Conservation (phyloP, 805 yeast species). For the Suhomyces tanzawaensis region DNA sequence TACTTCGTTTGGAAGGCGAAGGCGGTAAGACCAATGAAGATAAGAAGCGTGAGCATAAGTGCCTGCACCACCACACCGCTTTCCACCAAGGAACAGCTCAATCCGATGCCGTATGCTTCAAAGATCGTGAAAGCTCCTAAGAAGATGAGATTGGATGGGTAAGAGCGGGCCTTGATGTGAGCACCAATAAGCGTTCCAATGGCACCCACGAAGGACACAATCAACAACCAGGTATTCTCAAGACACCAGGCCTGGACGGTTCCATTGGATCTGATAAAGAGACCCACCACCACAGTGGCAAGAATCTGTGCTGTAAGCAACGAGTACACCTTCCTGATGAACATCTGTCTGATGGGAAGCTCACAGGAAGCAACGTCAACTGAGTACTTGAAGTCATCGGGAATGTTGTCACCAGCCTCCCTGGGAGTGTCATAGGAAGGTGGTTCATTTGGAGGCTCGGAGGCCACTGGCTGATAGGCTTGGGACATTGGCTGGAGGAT, state of each 20-base stretch:
- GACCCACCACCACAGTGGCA: conserved; percentile 58
- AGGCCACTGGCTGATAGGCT: conserved; percentile 6
- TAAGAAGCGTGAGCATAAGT: conserved; percentile 59
- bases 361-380: conserved; percentile 77
- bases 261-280: conserved; percentile 44
- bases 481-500: conserved; percentile 4
- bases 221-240: conserved; percentile 55
- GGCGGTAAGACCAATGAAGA: conserved; percentile 72
- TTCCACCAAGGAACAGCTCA: conserved; percentile 61
- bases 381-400: conserved; percentile 81
- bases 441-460: conserved; percentile 13
- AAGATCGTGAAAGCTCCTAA: conserved; percentile 67
- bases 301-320: conserved; percentile 64
- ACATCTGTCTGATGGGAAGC: conserved; percentile 68
- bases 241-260: conserved; percentile 54
- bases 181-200: conserved; percentile 66
- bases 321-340: conserved; percentile 76
- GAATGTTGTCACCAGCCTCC: conserved; percentile 38
- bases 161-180: conserved; percentile 57
- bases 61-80: conserved; percentile 69
- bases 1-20: conserved; percentile 78
- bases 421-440: conserved; percentile 26
- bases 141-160: conserved; percentile 63
- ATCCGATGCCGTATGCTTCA: conserved; percentile 73
- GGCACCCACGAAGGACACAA: conserved; percentile 56